Base-by-base conservation (phyloP, 73 alveolate genomes). In the Paramecium bursaria region DNA sequence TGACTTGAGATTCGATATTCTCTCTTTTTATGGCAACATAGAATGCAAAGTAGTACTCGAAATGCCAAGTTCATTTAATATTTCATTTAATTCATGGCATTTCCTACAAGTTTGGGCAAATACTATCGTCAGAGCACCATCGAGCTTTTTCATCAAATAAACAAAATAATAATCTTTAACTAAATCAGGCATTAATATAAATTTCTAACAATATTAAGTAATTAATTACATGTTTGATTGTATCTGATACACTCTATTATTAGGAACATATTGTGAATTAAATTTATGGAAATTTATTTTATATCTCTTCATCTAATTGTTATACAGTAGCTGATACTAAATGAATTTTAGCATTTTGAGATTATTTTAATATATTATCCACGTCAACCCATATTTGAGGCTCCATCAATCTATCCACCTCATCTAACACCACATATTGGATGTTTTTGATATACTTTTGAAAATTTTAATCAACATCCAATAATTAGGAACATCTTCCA, bases 381-480 rank as follows among this genome's bases (percentile, higher is more conserved):
- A 87, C 33, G 33, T 87, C 93, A 3, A 15, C 82, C 48, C 60
- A 50, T 19, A 77, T 60, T 26, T 73, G 73, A 27, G 79, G 80
- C 50, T 93, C 92, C 57, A 94, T 61, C 46, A 97, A 54, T 76
- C 97, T 89, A 89, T 97, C 99, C 48, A 96, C 97, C 90, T 97
- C 99, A 92, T 97, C 99, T 77, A 97, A 87, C 17, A 97, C 96
- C 15, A 97, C 85, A 85, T 88, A 95, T 85, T 93, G 86, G 50
- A 97, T 85, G 86, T 94, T 95, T 29, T 91, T 85, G 48, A 96
- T 57, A 53, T 91, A 90, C 57, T 93, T 88, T 48, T 92, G 85
- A 51, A 90, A 87, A 47, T 48, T 47, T 9, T 47, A 21, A 1
- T 85, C 88, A 44, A 88, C 94, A 75, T 90, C 91, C n/a, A 86